Percentiles rank a stretch among this genome's conserved stretches.
These are phyloP conservation scores for Aureobasidium leucospermi DNA, from an alignment of 2,329 filamentous ascomycete genomes.

Conservation along the genomic window DNA sequence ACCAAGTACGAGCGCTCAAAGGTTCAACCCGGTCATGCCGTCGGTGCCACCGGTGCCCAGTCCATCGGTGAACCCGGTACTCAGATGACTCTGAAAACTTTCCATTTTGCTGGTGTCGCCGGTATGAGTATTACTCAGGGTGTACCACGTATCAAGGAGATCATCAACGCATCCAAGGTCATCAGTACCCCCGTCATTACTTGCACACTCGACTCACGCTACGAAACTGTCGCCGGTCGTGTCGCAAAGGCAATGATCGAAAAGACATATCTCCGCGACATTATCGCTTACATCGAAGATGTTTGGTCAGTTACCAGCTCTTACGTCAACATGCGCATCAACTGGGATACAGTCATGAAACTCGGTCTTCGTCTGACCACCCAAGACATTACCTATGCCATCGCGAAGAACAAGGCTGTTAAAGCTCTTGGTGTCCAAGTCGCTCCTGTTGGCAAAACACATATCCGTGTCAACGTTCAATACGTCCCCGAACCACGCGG, in stretches of 20 bases:
- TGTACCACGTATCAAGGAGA: constrained; percentile 99
- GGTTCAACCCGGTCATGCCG: constrained; percentile 89
- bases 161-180: constrained; percentile 92
- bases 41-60: constrained; percentile 92
- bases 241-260: constrained; percentile 91
- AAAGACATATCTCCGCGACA: constrained; percentile 83
- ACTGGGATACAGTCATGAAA: constrained; percentile 68
- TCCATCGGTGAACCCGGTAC: constrained; percentile 98
- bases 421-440: constrained; percentile 45
- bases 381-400: constrained; percentile 66
- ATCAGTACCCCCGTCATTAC: constrained; percentile 94
- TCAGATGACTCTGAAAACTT: constrained; percentile 98
- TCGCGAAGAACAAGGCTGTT: constrained; percentile 74
- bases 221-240: constrained; percentile 69
- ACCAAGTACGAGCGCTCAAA: constrained; percentile 86
- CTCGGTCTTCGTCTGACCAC: constrained; percentile 74
- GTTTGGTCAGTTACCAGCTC: constrained; percentile 73
- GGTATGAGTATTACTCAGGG: constrained; percentile 99
- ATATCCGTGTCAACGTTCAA: constrained; percentile 65
- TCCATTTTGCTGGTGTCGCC: constrained; percentile 99
- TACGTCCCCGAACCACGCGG: constrained; percentile 42
- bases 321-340: constrained; percentile 74
- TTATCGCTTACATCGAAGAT: constrained; percentile 75
- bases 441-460: constrained; percentile 21
- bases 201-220: constrained; percentile 72